A percentile compares a stretch with the other conserved stretches of the same genome.
These are phyloP conservation scores for Trifolium subterraneum DNA, from an alignment of 306 rosid species.

Conservation along the genomic window DNA sequence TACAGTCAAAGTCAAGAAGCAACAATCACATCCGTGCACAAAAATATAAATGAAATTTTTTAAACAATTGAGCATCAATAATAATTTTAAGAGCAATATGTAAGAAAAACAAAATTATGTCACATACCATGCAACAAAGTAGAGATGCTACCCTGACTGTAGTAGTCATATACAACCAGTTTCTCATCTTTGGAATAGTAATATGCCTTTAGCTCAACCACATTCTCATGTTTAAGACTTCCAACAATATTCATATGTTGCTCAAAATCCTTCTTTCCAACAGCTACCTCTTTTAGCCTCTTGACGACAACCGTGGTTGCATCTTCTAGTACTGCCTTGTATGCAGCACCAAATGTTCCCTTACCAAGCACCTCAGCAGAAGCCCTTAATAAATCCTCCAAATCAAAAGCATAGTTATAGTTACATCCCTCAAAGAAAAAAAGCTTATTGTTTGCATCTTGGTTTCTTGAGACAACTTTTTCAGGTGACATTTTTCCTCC, in stretches of 20 bases:
- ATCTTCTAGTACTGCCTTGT: slow-evolving; percentile 82
- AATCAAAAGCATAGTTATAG: slow-evolving; percentile 76
- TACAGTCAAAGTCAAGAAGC: slow-evolving; percentile 15
- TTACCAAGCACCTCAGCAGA: slow-evolving; percentile 94
- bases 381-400: slow-evolving; percentile 93
- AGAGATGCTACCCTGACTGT: slow-evolving; percentile 72
- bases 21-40: slow-evolving; percentile 1
- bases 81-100: neutral
- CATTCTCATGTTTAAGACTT: slow-evolving; percentile 79
- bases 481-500: slow-evolving; percentile 82
- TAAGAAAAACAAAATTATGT: slow-evolving; percentile 4
- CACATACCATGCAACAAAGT: slow-evolving; percentile 78
- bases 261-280: slow-evolving; percentile 59
- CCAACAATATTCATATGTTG: slow-evolving; percentile 86
- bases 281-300: slow-evolving; percentile 83
- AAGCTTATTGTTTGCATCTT: slow-evolving; percentile 73
- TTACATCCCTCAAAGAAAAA: slow-evolving; percentile 82
- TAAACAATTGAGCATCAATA: neutral
- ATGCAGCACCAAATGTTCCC: slow-evolving; percentile 90
- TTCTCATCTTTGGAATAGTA: slow-evolving; percentile 47
- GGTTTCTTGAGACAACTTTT: slow-evolving; percentile 68
- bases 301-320: slow-evolving; percentile 81
- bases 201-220: slow-evolving; percentile 80
- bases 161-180: slow-evolving; percentile 59
- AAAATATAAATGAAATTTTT: neutral